Conservation (phyloP, 140 eudicot genomes). For the Anethum foeniculum region DNA sequence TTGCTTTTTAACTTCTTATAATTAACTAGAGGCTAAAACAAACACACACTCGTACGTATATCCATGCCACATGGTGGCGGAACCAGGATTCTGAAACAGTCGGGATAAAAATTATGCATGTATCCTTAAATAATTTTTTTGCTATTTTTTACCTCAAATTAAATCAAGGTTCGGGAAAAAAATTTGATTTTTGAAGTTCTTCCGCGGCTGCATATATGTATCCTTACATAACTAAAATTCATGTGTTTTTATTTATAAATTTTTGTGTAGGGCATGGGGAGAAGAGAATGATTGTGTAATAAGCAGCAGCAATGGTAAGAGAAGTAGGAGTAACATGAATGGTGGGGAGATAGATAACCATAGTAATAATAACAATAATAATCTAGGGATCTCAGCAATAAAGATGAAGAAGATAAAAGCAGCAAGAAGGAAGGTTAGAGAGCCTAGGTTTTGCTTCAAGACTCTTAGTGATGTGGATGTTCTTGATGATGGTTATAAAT, state of each 20-base stretch:
- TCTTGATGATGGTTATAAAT: slow-evolving; percentile 78
- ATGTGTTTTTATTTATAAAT: not conserved
- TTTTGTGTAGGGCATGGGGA: slow-evolving; percentile 49
- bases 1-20: not conserved
- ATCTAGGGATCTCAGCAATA: slow-evolving; percentile 48
- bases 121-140: too few relatives aligned
- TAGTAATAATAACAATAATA: slow-evolving; percentile 19
- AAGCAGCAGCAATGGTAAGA: slow-evolving; percentile 9
- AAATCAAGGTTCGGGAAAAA: too few relatives aligned
- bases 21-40: too few relatives aligned
- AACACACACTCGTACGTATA: not conserved
- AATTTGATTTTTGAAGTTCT: too few relatives aligned
- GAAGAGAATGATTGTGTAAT: slow-evolving; percentile 36
- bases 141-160: too few relatives aligned
- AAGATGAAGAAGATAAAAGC: slow-evolving; percentile 79
- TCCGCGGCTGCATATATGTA: too few relatives aligned
- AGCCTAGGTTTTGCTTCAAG: slow-evolving; percentile 89
- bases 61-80: not conserved
- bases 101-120: too few relatives aligned
- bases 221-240: too few relatives aligned
- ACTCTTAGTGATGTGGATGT: slow-evolving; percentile 88
- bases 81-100: not conserved
- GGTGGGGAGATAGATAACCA: slow-evolving; percentile 26
- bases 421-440: slow-evolving; percentile 75
- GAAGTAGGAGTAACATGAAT: not conserved